Percentiles rank a stretch among this genome's conserved stretches.
phyloP scores from a whole-genome alignment of 345 rosid genomes.

The Moricandia moricandioides region DNA sequence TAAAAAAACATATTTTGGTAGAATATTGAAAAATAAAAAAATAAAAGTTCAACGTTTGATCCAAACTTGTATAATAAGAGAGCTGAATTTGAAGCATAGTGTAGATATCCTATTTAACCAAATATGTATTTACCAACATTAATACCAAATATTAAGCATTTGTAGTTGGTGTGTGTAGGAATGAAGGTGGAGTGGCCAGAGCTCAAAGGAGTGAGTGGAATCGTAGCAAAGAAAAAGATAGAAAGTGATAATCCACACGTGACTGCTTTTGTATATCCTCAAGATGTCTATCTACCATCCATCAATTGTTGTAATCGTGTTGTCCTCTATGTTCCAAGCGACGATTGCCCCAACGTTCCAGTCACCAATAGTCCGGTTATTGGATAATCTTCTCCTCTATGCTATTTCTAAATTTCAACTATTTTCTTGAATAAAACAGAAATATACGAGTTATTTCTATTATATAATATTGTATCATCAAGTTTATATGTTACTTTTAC shows the following conservation, averaged over 20 bases:
- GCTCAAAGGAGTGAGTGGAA: constrained; percentile 24
- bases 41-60: neutral
- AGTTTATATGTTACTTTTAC: neutral
- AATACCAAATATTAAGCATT: neutral
- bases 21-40: neutral
- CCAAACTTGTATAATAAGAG: neutral
- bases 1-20: neutral
- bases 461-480: neutral
- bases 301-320: constrained; percentile 32
- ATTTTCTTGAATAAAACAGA: neutral
- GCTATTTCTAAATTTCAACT: neutral
- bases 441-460: neutral
- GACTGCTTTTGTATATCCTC: constrained; percentile 4
- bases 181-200: constrained; percentile 36
- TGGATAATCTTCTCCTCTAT: constrained; percentile 5
- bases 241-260: constrained; percentile 26
- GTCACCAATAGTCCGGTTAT: constrained; percentile 8
- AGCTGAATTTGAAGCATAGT: neutral
- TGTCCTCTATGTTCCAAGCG: constrained; percentile 11
- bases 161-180: constrained; percentile 5
- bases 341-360: constrained; percentile 26
- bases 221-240: constrained; percentile 17
- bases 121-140: neutral
- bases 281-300: neutral
- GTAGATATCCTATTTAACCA: neutral